A percentile compares a stretch with the other conserved stretches of the same genome.
Conservation (phyloP, 2,329 filamentous ascomycete species). For the Seiridium unicorne region DNA sequence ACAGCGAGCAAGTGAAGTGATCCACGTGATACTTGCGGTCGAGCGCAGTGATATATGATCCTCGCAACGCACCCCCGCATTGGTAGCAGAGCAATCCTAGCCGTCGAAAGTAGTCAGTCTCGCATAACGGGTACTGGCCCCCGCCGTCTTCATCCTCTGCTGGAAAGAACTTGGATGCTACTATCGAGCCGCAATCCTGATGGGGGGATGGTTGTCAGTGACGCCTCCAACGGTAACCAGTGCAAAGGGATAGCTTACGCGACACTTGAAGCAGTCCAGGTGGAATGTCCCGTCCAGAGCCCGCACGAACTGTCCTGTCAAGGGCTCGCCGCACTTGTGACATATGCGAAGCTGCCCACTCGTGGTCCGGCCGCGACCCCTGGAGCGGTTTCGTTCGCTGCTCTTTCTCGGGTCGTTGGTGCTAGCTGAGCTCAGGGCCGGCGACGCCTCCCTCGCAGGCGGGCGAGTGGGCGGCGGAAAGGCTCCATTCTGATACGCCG, state of each 20-base stretch:
- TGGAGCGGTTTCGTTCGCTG: constrained; percentile 57
- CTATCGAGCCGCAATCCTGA: constrained; percentile 94
- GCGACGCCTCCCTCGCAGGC: constrained; percentile 28
- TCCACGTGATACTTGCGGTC: constrained; percentile 99
- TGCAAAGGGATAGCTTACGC: constrained; percentile 57
- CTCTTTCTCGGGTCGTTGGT: constrained; percentile 49
- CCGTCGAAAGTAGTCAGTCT: constrained; percentile 95
- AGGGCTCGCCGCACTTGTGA: constrained; percentile 82
- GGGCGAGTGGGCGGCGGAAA: constrained; percentile 25
- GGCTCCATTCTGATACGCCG: constrained; percentile 26
- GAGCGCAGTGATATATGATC: constrained; percentile 96
- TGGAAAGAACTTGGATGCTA: constrained; percentile 98
- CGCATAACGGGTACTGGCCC: constrained; percentile 90
- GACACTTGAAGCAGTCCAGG: constrained; percentile 95
- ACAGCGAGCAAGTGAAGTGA: constrained; percentile 97
- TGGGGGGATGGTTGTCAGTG: constrained; percentile 4
- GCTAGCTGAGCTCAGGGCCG: constrained; percentile 33
- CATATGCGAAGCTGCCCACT: constrained; percentile 66
- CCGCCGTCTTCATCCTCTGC: constrained; percentile 85
- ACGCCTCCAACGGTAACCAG: no score
- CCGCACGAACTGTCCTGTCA: constrained; percentile 95
- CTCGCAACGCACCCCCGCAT: constrained; percentile 87
- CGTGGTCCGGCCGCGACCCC: constrained; percentile 50
- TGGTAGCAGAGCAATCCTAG: constrained; percentile 88
- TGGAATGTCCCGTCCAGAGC: constrained; percentile 93